phyloP scores from a whole-genome alignment of 2,329 filamentous ascomycete genomes.

The Davidsoniella virescens region DNA sequence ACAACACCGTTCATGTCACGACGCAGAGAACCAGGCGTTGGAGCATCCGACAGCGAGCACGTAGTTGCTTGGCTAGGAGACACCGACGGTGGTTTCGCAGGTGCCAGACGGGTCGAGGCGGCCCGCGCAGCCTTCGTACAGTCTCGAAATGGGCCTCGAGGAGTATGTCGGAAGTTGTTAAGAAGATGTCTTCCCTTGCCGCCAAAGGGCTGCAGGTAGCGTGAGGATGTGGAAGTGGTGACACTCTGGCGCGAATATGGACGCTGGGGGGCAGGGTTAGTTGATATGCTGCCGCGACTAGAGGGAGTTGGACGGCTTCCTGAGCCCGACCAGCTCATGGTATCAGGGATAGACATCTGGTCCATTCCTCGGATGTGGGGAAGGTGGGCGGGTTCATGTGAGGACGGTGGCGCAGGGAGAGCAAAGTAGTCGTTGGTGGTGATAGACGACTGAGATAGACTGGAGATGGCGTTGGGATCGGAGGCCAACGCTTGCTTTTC shows the following conservation, averaged over 20 bases:
- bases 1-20: conserved; percentile 28
- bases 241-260: conserved; percentile 37
- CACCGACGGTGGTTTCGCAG: neutral
- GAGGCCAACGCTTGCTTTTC: neutral
- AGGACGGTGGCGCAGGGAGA: neutral
- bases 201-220: conserved; percentile 38
- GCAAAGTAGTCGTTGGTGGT: neutral
- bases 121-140: conserved; percentile 15
- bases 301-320: conserved; percentile 18
- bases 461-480: neutral
- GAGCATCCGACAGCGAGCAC: conserved; percentile 14
- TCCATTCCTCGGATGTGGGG: neutral
- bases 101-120: neutral
- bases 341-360: conserved; percentile 35
- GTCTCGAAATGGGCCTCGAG: conserved; percentile 20
- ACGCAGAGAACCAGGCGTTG: conserved; percentile 18
- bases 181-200: conserved; percentile 40
- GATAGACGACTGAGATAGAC: neutral
- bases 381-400: neutral
- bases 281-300: conserved; percentile 9
- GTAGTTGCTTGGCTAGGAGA: conserved; percentile 14
- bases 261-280: conserved; percentile 29
- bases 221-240: conserved; percentile 32
- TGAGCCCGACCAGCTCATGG: conserved; percentile 33
- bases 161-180: conserved; percentile 23